Percentiles rank a stretch among this genome's conserved stretches.
These are phyloP conservation scores for Neonectria neomacrospora DNA, from an alignment of 2,329 filamentous ascomycete species.

Conservation along the genomic window DNA sequence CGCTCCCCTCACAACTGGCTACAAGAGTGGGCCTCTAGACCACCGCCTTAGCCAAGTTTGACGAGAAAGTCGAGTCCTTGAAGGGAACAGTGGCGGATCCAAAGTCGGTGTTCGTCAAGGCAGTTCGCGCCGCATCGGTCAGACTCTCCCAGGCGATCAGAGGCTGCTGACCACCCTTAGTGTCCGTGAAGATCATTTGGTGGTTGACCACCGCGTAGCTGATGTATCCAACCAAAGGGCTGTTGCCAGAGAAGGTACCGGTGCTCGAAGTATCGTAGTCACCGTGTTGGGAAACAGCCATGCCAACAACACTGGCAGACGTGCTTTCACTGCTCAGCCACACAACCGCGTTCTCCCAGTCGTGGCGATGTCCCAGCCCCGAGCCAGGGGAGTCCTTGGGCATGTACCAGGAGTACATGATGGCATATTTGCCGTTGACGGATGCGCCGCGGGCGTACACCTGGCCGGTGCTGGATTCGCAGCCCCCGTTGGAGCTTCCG, in stretches of 20 bases:
- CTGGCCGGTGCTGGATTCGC: slow-evolving; percentile 51
- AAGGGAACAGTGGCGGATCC: slow-evolving; percentile 57
- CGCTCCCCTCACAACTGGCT: background rate
- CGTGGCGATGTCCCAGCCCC: slow-evolving; percentile 46
- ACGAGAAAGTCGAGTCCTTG: slow-evolving; percentile 46
- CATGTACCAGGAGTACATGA: slow-evolving; percentile 61
- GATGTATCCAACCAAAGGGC: slow-evolving; percentile 50
- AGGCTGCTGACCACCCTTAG: slow-evolving; percentile 54
- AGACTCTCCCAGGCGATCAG: slow-evolving; percentile 58
- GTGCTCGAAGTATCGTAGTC: slow-evolving; percentile 45
- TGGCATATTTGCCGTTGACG: slow-evolving; percentile 49
- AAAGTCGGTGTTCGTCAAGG: slow-evolving; percentile 55
- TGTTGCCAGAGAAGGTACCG: slow-evolving; percentile 42
- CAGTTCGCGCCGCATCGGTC: slow-evolving; percentile 49
- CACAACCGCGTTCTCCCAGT: slow-evolving; percentile 44
- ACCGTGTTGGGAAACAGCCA: slow-evolving; percentile 53
- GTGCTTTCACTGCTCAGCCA: slow-evolving; percentile 43
- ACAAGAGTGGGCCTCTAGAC: slow-evolving; percentile 22
- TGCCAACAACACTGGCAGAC: slow-evolving; percentile 46
- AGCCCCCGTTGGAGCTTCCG: slow-evolving; percentile 47
- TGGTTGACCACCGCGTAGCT: slow-evolving; percentile 50
- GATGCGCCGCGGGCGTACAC: slow-evolving; percentile 51
- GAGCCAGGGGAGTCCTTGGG: slow-evolving; percentile 54
- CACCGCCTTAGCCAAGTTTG: slow-evolving; percentile 36
- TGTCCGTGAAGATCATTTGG: slow-evolving; percentile 50